phyloP scores from a whole-genome alignment of 2,329 filamentous ascomycete genomes.

The Ophiostoma sp. region DNA sequence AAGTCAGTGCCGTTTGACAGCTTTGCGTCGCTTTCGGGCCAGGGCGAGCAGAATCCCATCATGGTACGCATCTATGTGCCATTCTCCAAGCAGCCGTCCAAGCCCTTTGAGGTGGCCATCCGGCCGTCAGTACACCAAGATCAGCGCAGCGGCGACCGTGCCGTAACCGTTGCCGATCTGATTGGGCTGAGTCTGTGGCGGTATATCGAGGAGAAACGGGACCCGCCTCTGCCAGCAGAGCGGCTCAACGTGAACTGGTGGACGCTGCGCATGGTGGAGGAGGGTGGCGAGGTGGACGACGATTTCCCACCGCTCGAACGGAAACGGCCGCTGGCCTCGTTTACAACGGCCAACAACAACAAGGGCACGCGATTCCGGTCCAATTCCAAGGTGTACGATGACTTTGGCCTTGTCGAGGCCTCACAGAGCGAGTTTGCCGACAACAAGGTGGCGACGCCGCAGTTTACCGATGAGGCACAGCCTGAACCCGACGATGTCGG shows the following conservation, averaged over 20 bases:
- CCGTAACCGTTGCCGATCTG: slow-evolving; percentile 71
- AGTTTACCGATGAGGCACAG: slow-evolving; percentile 53
- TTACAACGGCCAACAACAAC: slow-evolving; percentile 75
- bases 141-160: slow-evolving; percentile 50
- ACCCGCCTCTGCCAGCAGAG: slow-evolving; percentile 58
- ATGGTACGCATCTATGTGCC: slow-evolving; percentile 72
- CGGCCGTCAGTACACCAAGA: slow-evolving; percentile 64
- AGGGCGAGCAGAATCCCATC: slow-evolving; percentile 71
- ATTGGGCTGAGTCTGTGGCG: slow-evolving; percentile 74
- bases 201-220: slow-evolving; percentile 69
- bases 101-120: slow-evolving; percentile 67
- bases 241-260: slow-evolving; percentile 76
- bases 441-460: slow-evolving; percentile 63
- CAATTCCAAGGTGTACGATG: slow-evolving; percentile 72
- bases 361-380: slow-evolving; percentile 57
- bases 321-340: slow-evolving; percentile 68
- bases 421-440: slow-evolving; percentile 62
- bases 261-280: slow-evolving; percentile 77
- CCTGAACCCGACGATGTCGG: not conserved
- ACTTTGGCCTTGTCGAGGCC: slow-evolving; percentile 74
- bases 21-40: slow-evolving; percentile 70
- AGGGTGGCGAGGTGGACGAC: slow-evolving; percentile 78
- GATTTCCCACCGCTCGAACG: slow-evolving; percentile 76
- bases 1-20: slow-evolving; percentile 67
- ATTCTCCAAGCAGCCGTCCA: slow-evolving; percentile 59